Conservation (phyloP, 2,329 filamentous ascomycete species). For the Aureobasidium leucospermi region DNA sequence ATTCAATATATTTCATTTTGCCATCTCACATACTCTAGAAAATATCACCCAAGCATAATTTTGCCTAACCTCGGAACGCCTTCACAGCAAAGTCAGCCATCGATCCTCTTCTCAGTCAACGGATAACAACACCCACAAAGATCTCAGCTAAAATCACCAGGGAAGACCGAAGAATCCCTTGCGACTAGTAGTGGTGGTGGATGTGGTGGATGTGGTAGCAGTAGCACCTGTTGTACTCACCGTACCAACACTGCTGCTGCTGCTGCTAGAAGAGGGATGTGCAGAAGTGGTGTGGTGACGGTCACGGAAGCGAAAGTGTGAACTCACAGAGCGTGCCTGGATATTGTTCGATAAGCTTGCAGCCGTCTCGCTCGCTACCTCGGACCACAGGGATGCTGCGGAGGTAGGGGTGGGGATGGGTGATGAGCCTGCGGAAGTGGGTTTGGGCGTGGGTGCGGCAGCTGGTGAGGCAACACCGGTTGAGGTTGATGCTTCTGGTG, state of each 20-base stretch:
- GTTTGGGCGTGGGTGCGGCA: neutral
- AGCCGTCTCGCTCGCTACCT: neutral
- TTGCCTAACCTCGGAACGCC: too few species aligned
- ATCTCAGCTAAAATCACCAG: neutral
- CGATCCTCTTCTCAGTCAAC: neutral
- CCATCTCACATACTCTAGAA: too few species aligned
- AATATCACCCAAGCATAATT: too few species aligned
- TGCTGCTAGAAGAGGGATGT: neutral
- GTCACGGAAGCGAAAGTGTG: constrained; percentile 4
- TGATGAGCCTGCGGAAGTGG: neutral
- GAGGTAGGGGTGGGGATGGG: neutral
- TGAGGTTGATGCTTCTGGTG: neutral
- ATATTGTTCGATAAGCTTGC: neutral
- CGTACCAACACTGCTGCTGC: neutral
- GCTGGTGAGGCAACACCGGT: neutral
- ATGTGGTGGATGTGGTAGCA: neutral
- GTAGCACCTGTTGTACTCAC: neutral
- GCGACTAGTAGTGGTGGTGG: neutral
- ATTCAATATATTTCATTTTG: too few species aligned
- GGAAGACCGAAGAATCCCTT: constrained; percentile 6
- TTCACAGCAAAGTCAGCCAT: neutral
- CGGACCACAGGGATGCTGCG: neutral
- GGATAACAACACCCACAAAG: neutral
- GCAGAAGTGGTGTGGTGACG: neutral
- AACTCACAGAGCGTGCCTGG: constrained; percentile 9